A percentile compares a stretch with the other conserved stretches of the same genome.
These are phyloP conservation scores for Dothideomycetidae sp. DNA, from an alignment of 2,329 filamentous ascomycete species.

Conservation along the genomic window DNA sequence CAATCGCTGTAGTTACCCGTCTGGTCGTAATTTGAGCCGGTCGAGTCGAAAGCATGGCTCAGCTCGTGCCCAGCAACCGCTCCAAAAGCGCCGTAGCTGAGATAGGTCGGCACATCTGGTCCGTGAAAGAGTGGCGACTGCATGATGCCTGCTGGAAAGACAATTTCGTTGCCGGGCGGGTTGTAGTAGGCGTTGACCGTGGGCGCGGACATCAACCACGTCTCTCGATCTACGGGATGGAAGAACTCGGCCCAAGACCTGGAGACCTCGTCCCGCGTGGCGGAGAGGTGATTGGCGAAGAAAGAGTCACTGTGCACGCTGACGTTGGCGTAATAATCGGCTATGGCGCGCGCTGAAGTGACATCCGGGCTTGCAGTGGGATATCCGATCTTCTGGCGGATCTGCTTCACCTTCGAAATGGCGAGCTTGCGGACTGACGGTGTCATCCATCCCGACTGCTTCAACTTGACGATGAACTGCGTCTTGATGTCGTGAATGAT, in stretches of 20 bases:
- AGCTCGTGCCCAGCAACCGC: slow-evolving; percentile 55
- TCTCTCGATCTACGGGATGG: slow-evolving; percentile 44
- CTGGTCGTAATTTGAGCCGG: slow-evolving; percentile 49
- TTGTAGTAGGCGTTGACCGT: slow-evolving; percentile 48
- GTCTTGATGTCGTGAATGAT: slow-evolving; percentile 59
- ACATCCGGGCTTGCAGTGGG: slow-evolving; percentile 37
- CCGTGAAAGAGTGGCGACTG: slow-evolving; percentile 51
- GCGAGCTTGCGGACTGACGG: slow-evolving; percentile 44
- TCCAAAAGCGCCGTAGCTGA: slow-evolving; percentile 56
- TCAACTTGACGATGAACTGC: slow-evolving; percentile 48
- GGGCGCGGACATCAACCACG: slow-evolving; percentile 47
- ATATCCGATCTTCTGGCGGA: slow-evolving; percentile 55
- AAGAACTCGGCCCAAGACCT: slow-evolving; percentile 44
- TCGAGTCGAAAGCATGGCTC: slow-evolving; percentile 55
- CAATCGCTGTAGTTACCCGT: slow-evolving; percentile 51
- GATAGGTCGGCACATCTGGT: slow-evolving; percentile 46
- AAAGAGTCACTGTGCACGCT: slow-evolving; percentile 37
- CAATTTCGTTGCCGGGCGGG: slow-evolving; percentile 50
- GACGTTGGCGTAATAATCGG: slow-evolving; percentile 42
- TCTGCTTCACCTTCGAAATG: slow-evolving; percentile 51
- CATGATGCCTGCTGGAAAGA: slow-evolving; percentile 56
- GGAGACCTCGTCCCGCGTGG: slow-evolving; percentile 34
- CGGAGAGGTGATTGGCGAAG: slow-evolving; percentile 44
- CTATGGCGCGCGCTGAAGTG: slow-evolving; percentile 41
- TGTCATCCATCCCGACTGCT: slow-evolving; percentile 50